Percentiles rank a stretch among this genome's conserved stretches.
Evolutionary conservation across 192 early-diverging fungal genomes (phyloP).

Genomic region (Coemansia sp.): DNA sequence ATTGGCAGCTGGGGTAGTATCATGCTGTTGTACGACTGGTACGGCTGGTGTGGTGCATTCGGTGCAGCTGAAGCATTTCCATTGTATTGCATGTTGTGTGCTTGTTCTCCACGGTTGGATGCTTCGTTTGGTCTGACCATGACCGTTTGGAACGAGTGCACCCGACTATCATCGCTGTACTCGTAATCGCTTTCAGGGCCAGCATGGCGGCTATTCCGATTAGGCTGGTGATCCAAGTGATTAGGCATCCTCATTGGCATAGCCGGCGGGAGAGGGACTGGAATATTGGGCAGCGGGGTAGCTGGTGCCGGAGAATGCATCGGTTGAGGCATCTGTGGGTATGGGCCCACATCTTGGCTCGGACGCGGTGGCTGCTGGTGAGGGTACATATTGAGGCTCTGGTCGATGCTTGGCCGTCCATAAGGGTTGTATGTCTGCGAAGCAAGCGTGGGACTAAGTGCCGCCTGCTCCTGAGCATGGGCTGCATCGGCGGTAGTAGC

Average conservation of each 20-base stretch:
- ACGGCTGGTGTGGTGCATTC: neutral
- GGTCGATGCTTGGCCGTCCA: neutral
- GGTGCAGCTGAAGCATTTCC: neutral
- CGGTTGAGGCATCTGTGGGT: neutral
- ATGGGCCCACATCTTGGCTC: neutral
- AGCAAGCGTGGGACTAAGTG: conserved; percentile 6
- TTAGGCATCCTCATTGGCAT: neutral
- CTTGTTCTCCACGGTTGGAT: neutral
- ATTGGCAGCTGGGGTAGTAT: conserved; percentile 14
- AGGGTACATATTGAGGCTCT: neutral
- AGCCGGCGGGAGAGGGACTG: neutral
- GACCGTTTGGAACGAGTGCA: conserved; percentile 40
- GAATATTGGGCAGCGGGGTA: neutral
- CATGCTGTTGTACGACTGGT: conserved; percentile 4
- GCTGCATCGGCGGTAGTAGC: neutral
- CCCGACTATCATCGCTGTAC: conserved; percentile 24
- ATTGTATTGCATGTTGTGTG: neutral
- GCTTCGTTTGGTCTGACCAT: conserved; percentile 18
- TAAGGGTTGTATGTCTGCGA: conserved; percentile 4
- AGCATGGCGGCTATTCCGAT: neutral
- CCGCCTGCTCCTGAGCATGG: conserved; percentile 3
- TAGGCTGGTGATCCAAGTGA: neutral
- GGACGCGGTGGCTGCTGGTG: conserved; percentile 1
- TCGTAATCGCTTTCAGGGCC: conserved; percentile 29
- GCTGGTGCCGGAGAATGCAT: conserved; percentile 2